Evolutionary conservation across 345 rosid species (phyloP), one percentile per base, ranked within the genome.

Genomic region (Sonneratia alba): DNA sequence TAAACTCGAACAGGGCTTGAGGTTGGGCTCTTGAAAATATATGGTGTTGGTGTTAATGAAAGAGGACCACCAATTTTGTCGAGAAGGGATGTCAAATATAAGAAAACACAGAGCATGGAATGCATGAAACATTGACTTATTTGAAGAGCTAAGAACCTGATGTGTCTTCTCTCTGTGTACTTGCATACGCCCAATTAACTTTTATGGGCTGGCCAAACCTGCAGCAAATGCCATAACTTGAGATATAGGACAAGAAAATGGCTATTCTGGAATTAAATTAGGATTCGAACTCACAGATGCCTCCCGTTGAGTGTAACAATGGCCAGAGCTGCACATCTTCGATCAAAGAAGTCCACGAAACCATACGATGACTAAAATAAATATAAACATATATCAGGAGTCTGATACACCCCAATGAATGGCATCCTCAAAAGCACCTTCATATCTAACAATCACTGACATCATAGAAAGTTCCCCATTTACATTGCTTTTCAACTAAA

Each of bases 141-240:
- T 34, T 62, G 1, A 62, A 62, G 32, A 27, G 38, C 63, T 78
- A 70, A 81, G 42, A 77, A 95, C 99, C 87, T 78, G 99, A 95
- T 55, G 99, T 95, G 74, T 95, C 99, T 79, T 95, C 99, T 75
- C 97, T 87, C 83, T 95, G 99, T 75, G 96, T 94, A 82, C 94
- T 95, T 47, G 97, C 96, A 83, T 95, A 95, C 48, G 99, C 99
- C 99, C 99, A 95, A 73, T 95, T 95, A 74, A 95, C 99, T 82
- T 92, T 95, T 79, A 95, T 92, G 79, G 98, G 98, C 85, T 90
- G 98, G 73, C 99, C 99, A 82, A 95, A 92, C 77, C 99, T 95
- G 91, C 49, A 71, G 75, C 75, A 8, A 40, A 45, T 32, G n/a
- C 7, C 9, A 22, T 71, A 42, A 51, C n/a, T 3, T 27, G 27